Evolutionary conservation across 2,329 filamentous ascomycete species (phyloP).

Genomic region (Didymella arachidicola): DNA sequence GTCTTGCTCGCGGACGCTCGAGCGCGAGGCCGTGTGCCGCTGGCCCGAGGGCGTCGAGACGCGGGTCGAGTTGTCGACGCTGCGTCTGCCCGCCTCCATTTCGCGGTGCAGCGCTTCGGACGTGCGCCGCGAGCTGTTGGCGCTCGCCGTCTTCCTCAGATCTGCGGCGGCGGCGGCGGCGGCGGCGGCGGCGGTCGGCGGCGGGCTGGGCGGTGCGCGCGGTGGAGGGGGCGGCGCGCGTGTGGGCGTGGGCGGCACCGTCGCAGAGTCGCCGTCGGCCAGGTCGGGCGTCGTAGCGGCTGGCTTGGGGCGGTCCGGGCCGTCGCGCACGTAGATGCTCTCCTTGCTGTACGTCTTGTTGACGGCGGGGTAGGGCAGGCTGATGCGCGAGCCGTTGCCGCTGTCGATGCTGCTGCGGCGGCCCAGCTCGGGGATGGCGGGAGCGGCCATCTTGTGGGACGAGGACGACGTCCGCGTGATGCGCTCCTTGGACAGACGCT

Average conservation of each 20-base stretch:
- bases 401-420: slow-evolving; percentile 49
- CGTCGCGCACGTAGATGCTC: slow-evolving; percentile 68
- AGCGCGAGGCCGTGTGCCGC: slow-evolving; percentile 49
- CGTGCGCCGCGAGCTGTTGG: slow-evolving; percentile 54
- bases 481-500: slow-evolving; percentile 39
- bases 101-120: slow-evolving; percentile 48
- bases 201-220: slow-evolving; percentile 57
- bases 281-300: slow-evolving; percentile 51
- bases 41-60: slow-evolving; percentile 48
- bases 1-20: slow-evolving; percentile 54
- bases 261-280: slow-evolving; percentile 48
- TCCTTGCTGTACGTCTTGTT: slow-evolving; percentile 95
- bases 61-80: slow-evolving; percentile 52
- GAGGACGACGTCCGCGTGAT: slow-evolving; percentile 36
- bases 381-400: slow-evolving; percentile 48
- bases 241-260: slow-evolving; percentile 25
- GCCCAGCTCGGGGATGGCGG: slow-evolving; percentile 57
- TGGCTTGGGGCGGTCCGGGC: slow-evolving; percentile 41
- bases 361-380: slow-evolving; percentile 78
- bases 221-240: slow-evolving; percentile 32
- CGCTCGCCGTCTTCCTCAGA: slow-evolving; percentile 54
- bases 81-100: slow-evolving; percentile 51
- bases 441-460: slow-evolving; percentile 48
- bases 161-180: slow-evolving; percentile 51
- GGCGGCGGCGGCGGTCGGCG: slow-evolving; percentile 51